Evolutionary conservation across 108 stramenopile genomes (phyloP).

Genomic region (Cyclotella cryptica): DNA sequence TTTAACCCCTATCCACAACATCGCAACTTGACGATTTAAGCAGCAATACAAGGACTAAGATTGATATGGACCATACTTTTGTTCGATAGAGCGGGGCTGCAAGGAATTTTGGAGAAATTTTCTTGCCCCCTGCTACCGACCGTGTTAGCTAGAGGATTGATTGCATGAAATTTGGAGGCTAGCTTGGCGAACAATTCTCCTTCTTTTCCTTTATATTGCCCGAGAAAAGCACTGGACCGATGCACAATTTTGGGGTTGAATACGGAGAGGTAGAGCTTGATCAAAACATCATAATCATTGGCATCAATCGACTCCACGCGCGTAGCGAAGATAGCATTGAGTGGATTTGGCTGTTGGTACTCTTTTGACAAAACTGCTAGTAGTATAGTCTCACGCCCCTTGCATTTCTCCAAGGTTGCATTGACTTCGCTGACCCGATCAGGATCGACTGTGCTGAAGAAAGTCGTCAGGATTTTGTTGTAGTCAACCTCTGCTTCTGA

Average conservation of each 20-base stretch:
- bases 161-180: conserved; percentile 3
- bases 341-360: conserved; percentile 1
- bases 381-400: conserved; percentile 12
- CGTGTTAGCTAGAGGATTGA: neutral
- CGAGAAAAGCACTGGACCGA: neutral
- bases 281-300: neutral
- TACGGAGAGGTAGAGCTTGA: neutral
- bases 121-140: neutral
- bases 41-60: conserved; percentile 13
- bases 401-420: neutral
- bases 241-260: conserved; percentile 3
- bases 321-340: conserved; percentile 6
- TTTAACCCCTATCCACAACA: neutral
- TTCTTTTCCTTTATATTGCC: conserved; percentile 8
- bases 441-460: neutral
- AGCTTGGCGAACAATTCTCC: conserved; percentile 12
- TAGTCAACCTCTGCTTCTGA: conserved; percentile 1
- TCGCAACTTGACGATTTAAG: neutral
- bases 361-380: conserved; percentile 11
- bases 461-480: neutral
- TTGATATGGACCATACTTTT: neutral
- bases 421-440: conserved; percentile 3
- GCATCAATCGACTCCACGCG: neutral
- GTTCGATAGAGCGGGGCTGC: neutral
- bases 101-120: neutral